Conservation (phyloP, 257 asterid species). For the Anisodus tanguticus region DNA sequence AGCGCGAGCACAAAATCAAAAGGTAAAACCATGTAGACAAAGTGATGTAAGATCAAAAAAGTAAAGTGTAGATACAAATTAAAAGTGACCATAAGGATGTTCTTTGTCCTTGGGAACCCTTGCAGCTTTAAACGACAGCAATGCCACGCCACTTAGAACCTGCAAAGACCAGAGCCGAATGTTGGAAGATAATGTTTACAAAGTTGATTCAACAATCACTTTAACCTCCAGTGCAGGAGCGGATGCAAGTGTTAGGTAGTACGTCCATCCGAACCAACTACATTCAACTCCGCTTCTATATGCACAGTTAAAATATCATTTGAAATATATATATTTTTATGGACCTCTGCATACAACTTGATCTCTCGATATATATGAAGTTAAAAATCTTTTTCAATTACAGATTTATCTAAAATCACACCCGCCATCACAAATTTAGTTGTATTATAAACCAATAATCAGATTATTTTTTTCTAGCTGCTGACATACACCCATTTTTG, state of each 20-base stretch:
- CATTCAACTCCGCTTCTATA: background rate
- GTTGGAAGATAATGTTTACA: conserved; percentile 18
- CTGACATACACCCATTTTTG: background rate
- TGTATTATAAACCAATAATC: background rate
- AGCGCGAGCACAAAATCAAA: background rate
- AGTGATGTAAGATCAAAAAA: conserved; percentile 47
- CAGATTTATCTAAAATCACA: background rate
- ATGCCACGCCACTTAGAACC: conserved; percentile 96
- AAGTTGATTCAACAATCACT: background rate
- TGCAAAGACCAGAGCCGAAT: conserved; percentile 39
- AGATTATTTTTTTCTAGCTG: background rate
- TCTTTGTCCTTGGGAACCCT: conserved; percentile 96
- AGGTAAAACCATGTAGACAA: conserved; percentile 28
- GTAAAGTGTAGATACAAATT: conserved; percentile 74
- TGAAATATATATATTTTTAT: background rate
- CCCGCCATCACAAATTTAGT: background rate
- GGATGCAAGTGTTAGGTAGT: background rate
- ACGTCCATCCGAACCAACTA: background rate
- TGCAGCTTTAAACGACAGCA: conserved; percentile 85
- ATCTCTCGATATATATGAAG: background rate
- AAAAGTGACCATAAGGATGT: conserved; percentile 98
- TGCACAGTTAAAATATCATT: background rate
- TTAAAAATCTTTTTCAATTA: background rate
- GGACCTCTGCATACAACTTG: background rate
- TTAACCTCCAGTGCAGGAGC: background rate